Conservation (phyloP, 192 early-diverging fungal genomes). For the Phycomyces blakesleeanus region DNA sequence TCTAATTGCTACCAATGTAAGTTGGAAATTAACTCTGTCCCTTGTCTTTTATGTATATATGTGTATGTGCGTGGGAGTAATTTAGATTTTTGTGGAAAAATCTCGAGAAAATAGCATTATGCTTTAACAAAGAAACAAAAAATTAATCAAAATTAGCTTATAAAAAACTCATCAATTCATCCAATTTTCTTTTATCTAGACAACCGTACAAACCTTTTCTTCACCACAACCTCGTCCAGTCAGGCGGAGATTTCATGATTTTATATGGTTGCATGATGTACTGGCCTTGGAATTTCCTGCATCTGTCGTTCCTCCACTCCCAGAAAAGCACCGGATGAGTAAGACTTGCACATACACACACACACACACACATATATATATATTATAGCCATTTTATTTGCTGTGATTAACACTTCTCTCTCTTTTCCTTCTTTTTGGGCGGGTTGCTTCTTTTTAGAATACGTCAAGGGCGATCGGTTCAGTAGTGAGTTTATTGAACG, state of each 20-base stretch:
- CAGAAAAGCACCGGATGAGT: constrained; percentile 90
- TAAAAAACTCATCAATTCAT: background rate
- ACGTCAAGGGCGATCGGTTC: constrained; percentile 93
- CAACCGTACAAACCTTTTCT: constrained; percentile 11
- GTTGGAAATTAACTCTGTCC: too few relatives aligned
- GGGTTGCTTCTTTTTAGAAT: constrained; percentile 72
- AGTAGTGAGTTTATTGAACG: constrained; percentile 89
- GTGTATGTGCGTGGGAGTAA: too few relatives aligned
- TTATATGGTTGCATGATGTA: constrained; percentile 83
- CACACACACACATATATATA: too few relatives aligned
- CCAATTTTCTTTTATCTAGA: constrained; percentile 9
- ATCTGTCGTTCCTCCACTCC: constrained; percentile 84
- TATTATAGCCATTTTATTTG: too few relatives aligned
- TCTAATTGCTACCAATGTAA: constrained; percentile 10
- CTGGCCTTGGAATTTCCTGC: constrained; percentile 73
- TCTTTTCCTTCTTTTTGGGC: background rate
- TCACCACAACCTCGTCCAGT: constrained; percentile 50
- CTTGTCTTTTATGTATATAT: background rate
- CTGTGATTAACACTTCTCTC: background rate
- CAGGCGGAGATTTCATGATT: constrained; percentile 91
- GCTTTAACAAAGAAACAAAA: background rate
- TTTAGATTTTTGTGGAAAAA: too few relatives aligned
- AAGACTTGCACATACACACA: constrained; percentile 13
- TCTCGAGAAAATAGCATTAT: too few relatives aligned
- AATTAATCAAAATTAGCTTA: too few relatives aligned